These are phyloP conservation scores for Omphalea diandra DNA, from an alignment of 441 rosid species.

Conservation along the genomic window DNA sequence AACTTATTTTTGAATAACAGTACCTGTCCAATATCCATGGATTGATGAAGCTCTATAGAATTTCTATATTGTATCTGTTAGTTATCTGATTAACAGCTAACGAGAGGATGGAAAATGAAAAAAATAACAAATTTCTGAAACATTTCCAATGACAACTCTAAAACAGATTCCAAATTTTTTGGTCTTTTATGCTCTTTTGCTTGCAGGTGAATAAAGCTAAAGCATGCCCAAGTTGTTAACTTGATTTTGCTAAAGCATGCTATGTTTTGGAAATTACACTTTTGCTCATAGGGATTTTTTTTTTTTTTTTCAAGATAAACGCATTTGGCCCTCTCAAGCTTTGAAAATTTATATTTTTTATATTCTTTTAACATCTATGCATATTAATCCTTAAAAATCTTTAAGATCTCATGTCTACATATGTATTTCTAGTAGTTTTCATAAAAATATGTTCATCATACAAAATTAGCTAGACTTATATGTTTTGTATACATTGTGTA, in stretches of 20 bases:
- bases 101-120: background rate
- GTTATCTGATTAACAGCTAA: background rate
- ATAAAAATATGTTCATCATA: no score
- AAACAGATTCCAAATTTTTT: background rate
- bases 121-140: background rate
- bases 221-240: background rate
- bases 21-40: no score
- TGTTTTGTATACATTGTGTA: background rate
- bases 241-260: background rate
- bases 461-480: background rate
- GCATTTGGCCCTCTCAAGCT: no score
- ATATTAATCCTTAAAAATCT: no score
- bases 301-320: no score
- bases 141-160: background rate
- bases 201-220: background rate
- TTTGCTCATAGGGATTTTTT: background rate
- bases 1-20: background rate
- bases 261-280: background rate
- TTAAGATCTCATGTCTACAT: no score
- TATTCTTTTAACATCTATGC: no score
- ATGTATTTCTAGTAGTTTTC: no score
- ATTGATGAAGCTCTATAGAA: background rate
- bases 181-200: background rate
- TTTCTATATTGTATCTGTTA: background rate
- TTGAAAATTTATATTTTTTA: no score